Conservation (phyloP, 192 early-diverging fungal genomes). For the Gaertneriomyces semiglobifer region DNA sequence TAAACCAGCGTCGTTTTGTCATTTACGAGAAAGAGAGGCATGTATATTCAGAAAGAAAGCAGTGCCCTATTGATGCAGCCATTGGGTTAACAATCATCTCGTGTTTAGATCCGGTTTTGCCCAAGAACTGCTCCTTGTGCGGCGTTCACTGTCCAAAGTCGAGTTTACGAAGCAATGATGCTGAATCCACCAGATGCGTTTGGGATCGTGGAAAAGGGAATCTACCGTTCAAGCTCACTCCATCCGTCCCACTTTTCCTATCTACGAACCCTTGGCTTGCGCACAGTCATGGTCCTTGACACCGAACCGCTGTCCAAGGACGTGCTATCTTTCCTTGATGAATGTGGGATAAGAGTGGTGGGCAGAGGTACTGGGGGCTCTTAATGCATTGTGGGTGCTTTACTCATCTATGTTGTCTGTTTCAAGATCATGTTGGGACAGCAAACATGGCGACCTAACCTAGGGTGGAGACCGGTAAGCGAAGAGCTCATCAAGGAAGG, state of each 20-base stretch:
- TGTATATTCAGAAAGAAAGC: too few species aligned
- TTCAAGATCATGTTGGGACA: constrained; percentile 30
- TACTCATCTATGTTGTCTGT: background rate
- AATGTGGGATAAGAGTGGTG: constrained; percentile 62
- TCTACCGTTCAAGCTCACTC: constrained; percentile 82
- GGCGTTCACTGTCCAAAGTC: too few species aligned
- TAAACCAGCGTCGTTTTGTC: too few species aligned
- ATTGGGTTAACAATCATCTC: too few species aligned
- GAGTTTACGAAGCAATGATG: background rate
- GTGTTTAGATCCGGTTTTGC: too few species aligned
- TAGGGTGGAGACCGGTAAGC: constrained; percentile 79
- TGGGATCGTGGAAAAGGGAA: constrained; percentile 82
- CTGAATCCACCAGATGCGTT: constrained; percentile 64
- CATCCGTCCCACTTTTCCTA: constrained; percentile 73
- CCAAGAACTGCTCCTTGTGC: too few species aligned
- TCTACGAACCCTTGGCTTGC: constrained; percentile 70
- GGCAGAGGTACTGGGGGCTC: background rate
- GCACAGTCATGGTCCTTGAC: constrained; percentile 77
- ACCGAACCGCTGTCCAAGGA: constrained; percentile 52
- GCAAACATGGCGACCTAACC: constrained; percentile 26
- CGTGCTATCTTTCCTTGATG: constrained; percentile 25
- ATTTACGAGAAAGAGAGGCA: too few species aligned
- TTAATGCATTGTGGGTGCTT: background rate
- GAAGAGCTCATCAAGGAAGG: constrained; percentile 97
- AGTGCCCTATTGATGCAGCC: too few species aligned